Conservation (phyloP, 768 basidiomycete genomes). For the Lactarius sp. region DNA sequence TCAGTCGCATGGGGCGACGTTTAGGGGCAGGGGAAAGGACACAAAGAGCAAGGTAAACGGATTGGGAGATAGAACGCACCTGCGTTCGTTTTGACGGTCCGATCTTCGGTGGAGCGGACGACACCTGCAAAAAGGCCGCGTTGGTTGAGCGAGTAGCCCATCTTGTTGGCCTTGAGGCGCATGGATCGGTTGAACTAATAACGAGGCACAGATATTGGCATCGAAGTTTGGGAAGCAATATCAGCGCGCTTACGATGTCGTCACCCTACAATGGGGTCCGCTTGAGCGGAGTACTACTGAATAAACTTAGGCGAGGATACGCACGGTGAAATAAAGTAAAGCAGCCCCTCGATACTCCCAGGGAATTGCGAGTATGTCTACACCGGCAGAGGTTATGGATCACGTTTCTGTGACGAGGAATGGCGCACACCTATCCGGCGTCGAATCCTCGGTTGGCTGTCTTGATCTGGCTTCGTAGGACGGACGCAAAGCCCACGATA, state of each 20-base stretch:
- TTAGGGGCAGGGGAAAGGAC: neutral
- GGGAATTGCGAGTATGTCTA: conserved; percentile 79
- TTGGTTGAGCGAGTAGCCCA: conserved; percentile 86
- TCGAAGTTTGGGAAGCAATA: neutral
- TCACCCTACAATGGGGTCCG: conserved; percentile 54
- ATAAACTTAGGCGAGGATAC: conserved; percentile 23
- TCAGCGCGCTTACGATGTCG: conserved; percentile 61
- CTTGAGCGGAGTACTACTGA: neutral
- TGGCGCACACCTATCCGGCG: conserved; percentile 57
- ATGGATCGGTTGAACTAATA: conserved; percentile 85
- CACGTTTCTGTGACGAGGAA: neutral
- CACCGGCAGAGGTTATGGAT: neutral
- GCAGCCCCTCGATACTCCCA: conserved; percentile 78
- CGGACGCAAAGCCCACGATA: conserved; percentile 73
- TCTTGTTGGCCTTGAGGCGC: conserved; percentile 72
- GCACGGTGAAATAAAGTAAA: conserved; percentile 85
- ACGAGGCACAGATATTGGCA: neutral
- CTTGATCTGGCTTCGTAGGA: conserved; percentile 20
- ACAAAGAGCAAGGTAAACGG: neutral
- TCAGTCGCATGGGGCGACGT: neutral
- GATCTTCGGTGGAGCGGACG: conserved; percentile 60
- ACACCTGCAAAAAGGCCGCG: conserved; percentile 72
- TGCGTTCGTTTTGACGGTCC: conserved; percentile 52
- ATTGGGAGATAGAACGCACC: conserved; percentile 39
- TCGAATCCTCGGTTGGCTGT: conserved; percentile 39